Evolutionary conservation across 2,329 filamentous ascomycete species (phyloP).

Genomic region (Fusarium burgessii): DNA sequence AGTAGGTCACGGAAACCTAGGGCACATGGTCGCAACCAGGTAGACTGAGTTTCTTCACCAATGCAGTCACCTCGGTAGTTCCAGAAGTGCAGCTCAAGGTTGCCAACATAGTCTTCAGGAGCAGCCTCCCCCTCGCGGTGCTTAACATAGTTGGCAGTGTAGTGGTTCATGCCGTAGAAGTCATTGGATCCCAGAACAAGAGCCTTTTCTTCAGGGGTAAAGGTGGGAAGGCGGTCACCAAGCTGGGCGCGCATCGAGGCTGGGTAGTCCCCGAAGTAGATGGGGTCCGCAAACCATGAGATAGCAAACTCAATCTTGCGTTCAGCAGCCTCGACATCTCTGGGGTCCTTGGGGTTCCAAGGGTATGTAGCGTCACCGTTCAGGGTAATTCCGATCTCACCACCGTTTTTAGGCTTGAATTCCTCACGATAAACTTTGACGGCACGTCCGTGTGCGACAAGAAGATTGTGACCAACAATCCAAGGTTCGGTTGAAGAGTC

Average conservation of each 20-base stretch:
- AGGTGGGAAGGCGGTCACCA: conserved; percentile 79
- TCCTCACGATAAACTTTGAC: conserved; percentile 87
- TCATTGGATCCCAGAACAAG: conserved; percentile 90
- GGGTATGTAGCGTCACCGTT: conserved; percentile 88
- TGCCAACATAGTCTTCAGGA: conserved; percentile 77
- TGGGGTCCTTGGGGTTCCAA: conserved; percentile 81
- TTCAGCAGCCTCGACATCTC: conserved; percentile 79
- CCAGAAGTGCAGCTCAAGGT: conserved; percentile 78
- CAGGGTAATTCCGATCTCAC: conserved; percentile 87
- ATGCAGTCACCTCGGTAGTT: conserved; percentile 80
- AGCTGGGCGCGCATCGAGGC: conserved; percentile 86
- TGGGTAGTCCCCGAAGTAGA: conserved; percentile 88
- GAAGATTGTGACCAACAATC: conserved; percentile 83
- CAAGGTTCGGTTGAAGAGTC: conserved; percentile 84
- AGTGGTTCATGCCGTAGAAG: conserved; percentile 96
- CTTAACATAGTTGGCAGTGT: conserved; percentile 88
- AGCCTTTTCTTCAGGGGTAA: conserved; percentile 76
- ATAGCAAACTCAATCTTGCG: conserved; percentile 90
- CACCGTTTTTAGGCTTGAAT: conserved; percentile 78
- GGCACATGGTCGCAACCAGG: conserved; percentile 83
- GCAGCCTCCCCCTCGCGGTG: conserved; percentile 72
- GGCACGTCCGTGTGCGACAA: conserved; percentile 82
- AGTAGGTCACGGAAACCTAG: conserved; percentile 82
- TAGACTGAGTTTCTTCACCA: conserved; percentile 83
- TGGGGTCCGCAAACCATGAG: conserved; percentile 88